Conservation (phyloP, 306 rosid genomes). For the Arachis stenosperma region DNA sequence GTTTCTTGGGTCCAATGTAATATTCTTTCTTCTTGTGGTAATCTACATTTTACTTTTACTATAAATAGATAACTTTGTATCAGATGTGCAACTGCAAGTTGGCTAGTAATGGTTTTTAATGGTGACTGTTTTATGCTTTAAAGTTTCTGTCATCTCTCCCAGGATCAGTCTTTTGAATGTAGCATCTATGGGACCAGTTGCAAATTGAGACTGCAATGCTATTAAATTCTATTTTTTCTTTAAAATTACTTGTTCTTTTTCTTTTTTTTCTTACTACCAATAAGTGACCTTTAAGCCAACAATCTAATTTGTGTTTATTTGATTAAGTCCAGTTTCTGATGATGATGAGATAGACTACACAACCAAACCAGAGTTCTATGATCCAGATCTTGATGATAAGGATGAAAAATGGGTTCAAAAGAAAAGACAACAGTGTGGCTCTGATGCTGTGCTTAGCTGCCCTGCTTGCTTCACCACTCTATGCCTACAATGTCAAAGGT, state of each 20-base stretch:
- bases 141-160: neutral
- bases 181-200: neutral
- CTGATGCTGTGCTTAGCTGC: conserved; percentile 89
- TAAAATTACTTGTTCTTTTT: neutral
- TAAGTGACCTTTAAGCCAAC: neutral
- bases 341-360: conserved; percentile 88
- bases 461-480: conserved; percentile 85
- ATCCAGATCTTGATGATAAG: conserved; percentile 62
- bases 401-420: conserved; percentile 78
- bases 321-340: conserved; percentile 68
- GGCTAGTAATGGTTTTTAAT: conserved; percentile 11
- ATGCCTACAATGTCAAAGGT: conserved; percentile 85
- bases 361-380: conserved; percentile 78
- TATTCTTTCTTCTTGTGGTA: no score
- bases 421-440: conserved; percentile 52
- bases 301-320: conserved; percentile 20
- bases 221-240: neutral
- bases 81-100: neutral
- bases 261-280: no score
- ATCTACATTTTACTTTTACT: neutral
- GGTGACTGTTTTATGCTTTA: neutral
- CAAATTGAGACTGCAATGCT: conserved; percentile 1
- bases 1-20: neutral
- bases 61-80: neutral
- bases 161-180: neutral